Conservation (phyloP, 2,329 filamentous ascomycete genomes). For the Hypocreales sp. region DNA sequence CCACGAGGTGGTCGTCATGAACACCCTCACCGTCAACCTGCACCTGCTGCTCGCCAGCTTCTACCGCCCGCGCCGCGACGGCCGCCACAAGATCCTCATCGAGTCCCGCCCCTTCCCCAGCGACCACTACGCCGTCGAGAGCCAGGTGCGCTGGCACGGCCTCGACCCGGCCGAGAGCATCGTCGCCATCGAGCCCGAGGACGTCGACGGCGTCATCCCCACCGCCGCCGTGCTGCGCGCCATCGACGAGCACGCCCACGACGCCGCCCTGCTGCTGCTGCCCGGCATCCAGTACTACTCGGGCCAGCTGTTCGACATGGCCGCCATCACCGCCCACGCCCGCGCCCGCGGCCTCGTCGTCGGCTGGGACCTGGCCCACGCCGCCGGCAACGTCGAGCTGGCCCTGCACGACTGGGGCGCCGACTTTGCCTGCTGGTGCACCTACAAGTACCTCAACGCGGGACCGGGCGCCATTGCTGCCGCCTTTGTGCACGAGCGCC, state of each 20-base stretch:
- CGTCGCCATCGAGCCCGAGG: constrained; percentile 54
- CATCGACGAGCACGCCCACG: constrained; percentile 60
- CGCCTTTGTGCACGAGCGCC: constrained; percentile 63
- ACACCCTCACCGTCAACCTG: constrained; percentile 67
- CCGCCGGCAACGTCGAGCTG: constrained; percentile 69
- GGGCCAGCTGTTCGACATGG: constrained; percentile 75
- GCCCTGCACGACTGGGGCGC: constrained; percentile 77
- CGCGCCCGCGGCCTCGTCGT: constrained; percentile 55
- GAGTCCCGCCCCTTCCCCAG: constrained; percentile 85
- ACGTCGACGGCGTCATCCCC: constrained; percentile 41
- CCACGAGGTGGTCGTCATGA: constrained; percentile 74
- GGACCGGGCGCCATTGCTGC: constrained; percentile 72
- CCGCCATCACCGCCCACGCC: constrained; percentile 63
- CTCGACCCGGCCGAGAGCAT: constrained; percentile 52
- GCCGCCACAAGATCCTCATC: constrained; percentile 69
- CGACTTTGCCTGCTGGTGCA: constrained; percentile 87
- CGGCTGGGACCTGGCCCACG: constrained; percentile 83
- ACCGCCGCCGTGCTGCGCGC: constrained; percentile 56
- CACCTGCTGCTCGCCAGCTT: constrained; percentile 76
- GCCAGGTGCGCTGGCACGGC: constrained; percentile 59
- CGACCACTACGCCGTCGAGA: constrained; percentile 74
- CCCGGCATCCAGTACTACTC: constrained; percentile 89
- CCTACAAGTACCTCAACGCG: constrained; percentile 86
- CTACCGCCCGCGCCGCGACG: constrained; percentile 50
- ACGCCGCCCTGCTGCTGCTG: constrained; percentile 62